Conservation (phyloP, 139 green algal genomes). For the Mychonastes homosphaera region DNA sequence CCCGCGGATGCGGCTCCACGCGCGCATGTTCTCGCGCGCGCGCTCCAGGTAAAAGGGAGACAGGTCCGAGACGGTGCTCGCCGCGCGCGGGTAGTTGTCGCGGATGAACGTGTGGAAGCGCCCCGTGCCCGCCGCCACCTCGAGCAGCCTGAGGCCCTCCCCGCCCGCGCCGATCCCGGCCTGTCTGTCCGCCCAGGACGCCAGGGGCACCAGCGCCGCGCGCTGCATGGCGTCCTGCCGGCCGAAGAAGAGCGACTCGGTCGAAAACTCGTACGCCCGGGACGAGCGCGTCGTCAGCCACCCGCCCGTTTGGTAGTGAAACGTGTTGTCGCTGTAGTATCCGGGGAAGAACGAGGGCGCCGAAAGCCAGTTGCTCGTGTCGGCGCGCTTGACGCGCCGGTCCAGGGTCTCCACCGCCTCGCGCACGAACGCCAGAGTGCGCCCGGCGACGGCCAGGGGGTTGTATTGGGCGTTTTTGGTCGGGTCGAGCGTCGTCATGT, state of each 20-base stretch:
- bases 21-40: slow-evolving; percentile 46
- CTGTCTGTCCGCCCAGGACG: background rate
- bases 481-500: slow-evolving; percentile 70
- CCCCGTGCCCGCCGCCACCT: slow-evolving; percentile 76
- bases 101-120: slow-evolving; percentile 79
- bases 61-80: slow-evolving; percentile 55
- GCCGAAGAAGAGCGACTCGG: slow-evolving; percentile 77
- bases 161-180: too few relatives aligned
- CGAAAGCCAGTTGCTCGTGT: background rate
- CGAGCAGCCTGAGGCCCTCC: slow-evolving; percentile 56
- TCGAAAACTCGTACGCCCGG: slow-evolving; percentile 69
- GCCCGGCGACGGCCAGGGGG: slow-evolving; percentile 47
- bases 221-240: slow-evolving; percentile 83
- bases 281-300: slow-evolving; percentile 52
- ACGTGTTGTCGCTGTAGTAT: slow-evolving; percentile 71
- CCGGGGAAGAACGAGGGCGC: slow-evolving; percentile 45
- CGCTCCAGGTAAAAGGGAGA: slow-evolving; percentile 73
- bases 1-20: slow-evolving; percentile 46
- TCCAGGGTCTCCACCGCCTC: slow-evolving; percentile 47
- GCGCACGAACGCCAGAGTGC: slow-evolving; percentile 31
- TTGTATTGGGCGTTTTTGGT: slow-evolving; percentile 62
- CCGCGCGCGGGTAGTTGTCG: slow-evolving; percentile 53
- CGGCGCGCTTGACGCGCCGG: slow-evolving; percentile 11
- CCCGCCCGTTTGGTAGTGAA: slow-evolving; percentile 81
- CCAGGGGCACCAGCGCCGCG: slow-evolving; percentile 43